These are phyloP conservation scores for Excoecaria cochinchinensis DNA, from an alignment of 345 rosid species.

Conservation along the genomic window DNA sequence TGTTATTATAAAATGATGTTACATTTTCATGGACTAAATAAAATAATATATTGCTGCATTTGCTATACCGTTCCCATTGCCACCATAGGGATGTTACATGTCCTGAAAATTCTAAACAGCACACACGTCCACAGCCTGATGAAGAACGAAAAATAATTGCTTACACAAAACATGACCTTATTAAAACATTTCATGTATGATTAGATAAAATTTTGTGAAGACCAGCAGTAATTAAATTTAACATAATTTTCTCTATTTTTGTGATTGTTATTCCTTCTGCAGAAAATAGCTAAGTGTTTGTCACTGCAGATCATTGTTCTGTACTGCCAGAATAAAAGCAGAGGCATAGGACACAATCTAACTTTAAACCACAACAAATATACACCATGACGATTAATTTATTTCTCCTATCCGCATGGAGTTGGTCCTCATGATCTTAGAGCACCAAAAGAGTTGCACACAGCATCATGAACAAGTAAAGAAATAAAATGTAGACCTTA, in stretches of 20 bases:
- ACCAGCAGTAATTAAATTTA: not conserved
- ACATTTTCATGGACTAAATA: not conserved
- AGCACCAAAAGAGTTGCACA: too few relatives aligned
- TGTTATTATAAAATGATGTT: not conserved
- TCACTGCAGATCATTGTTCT: not conserved
- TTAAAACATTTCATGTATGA: not conserved
- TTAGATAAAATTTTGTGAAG: not conserved
- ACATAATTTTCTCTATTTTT: not conserved
- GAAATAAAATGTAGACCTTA: too few relatives aligned
- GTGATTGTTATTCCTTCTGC: not conserved
- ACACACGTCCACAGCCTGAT: constrained; percentile 86
- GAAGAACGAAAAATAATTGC: not conserved
- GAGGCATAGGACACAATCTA: too few relatives aligned
- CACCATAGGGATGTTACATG: constrained; percentile 73
- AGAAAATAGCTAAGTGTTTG: not conserved
- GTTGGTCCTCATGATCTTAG: too few relatives aligned
- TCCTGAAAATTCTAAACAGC: constrained; percentile 70
- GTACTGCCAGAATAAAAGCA: too few relatives aligned
- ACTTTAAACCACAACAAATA: too few relatives aligned
- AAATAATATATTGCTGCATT: not conserved
- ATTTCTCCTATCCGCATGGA: too few relatives aligned
- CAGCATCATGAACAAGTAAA: too few relatives aligned
- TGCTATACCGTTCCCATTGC: constrained; percentile 72
- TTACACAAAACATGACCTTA: not conserved
- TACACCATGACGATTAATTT: too few relatives aligned